Evolutionary conservation across 371 early-diverging fungal species (phyloP).

Genomic region (Rhizopus stolonifer): DNA sequence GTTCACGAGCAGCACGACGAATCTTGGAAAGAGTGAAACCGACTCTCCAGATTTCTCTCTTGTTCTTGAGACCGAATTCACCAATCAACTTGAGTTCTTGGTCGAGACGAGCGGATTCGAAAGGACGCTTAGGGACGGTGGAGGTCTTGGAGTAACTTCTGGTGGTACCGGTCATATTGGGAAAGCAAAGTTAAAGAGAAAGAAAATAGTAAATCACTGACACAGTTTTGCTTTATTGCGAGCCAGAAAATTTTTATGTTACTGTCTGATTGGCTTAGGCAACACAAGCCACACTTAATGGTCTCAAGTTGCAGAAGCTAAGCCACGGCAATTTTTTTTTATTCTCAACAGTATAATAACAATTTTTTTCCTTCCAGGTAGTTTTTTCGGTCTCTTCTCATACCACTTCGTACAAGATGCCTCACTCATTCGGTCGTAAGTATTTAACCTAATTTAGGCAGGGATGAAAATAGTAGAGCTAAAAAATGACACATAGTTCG

Average conservation of each 20-base stretch:
- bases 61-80: constrained; percentile 99
- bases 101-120: constrained; percentile 98
- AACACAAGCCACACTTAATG: constrained; percentile 12
- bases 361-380: constrained; percentile 25
- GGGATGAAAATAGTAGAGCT: not conserved
- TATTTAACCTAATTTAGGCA: constrained; percentile 8
- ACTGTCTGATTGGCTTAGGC: constrained; percentile 1
- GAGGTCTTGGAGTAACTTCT: constrained; percentile 87
- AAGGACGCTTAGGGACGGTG: constrained; percentile 99
- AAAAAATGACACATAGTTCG: constrained; percentile 54
- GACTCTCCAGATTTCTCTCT: constrained; percentile 99
- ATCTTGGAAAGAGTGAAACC: constrained; percentile 97
- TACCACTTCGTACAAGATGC: constrained; percentile 60
- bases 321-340: constrained; percentile 32
- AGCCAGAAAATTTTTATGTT: constrained; percentile 5
- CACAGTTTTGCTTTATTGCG: not conserved
- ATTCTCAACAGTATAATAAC: constrained; percentile 18
- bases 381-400: constrained; percentile 26
- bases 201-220: constrained; percentile 7
- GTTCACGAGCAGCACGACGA: constrained; percentile 99
- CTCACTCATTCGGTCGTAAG: constrained; percentile 91
- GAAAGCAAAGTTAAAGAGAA: constrained; percentile 27
- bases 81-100: constrained; percentile 99
- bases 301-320: not conserved
- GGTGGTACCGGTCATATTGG: constrained; percentile 48